Percentiles rank a stretch among this genome's conserved stretches.
phyloP scores from a whole-genome alignment of 1,284 basidiomycete species.

The Ganoderma lucidum region DNA sequence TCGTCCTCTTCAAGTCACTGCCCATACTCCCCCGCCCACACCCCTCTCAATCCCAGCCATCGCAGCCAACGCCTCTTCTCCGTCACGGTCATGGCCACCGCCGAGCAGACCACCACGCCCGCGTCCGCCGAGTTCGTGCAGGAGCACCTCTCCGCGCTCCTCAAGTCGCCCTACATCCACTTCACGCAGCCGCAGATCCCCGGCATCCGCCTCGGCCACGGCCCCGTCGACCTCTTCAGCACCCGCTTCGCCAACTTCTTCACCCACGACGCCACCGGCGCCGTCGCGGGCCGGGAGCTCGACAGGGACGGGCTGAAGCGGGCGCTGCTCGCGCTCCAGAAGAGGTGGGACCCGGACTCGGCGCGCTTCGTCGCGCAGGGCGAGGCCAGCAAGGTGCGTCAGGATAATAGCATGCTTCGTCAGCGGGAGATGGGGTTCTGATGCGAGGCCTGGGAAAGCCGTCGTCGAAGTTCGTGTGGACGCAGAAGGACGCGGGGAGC shows the following conservation, averaged over 20 bases:
- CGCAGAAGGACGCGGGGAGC: slow-evolving; percentile 25
- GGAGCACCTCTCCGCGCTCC: slow-evolving; percentile 36
- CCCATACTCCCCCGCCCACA: not conserved
- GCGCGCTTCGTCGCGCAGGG: slow-evolving; percentile 31
- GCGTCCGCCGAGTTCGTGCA: slow-evolving; percentile 38
- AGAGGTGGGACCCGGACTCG: slow-evolving; percentile 36
- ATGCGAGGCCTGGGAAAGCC: slow-evolving; percentile 16
- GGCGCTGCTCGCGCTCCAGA: slow-evolving; percentile 40
- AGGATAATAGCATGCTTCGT: not conserved
- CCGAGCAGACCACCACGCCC: slow-evolving; percentile 15
- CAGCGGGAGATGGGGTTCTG: not conserved
- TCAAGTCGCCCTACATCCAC: slow-evolving; percentile 43
- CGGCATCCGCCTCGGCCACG: slow-evolving; percentile 38
- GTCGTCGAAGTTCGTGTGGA: slow-evolving; percentile 33
- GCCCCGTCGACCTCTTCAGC: slow-evolving; percentile 44
- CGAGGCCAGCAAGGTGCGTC: slow-evolving; percentile 9
- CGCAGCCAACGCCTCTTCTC: slow-evolving; percentile 10
- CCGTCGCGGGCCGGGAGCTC: slow-evolving; percentile 37
- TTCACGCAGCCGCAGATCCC: slow-evolving; percentile 32
- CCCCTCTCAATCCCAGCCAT: not conserved
- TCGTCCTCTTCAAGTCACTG: not conserved
- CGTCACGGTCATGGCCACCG: slow-evolving; percentile 8
- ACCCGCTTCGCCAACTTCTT: slow-evolving; percentile 41
- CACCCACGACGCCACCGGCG: slow-evolving; percentile 36
- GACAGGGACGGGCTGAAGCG: slow-evolving; percentile 40